Evolutionary conservation across 2,329 filamentous ascomycete species (phyloP), one percentile per base, ranked within the genome.

Genomic region (Alternaria gansuensis): DNA sequence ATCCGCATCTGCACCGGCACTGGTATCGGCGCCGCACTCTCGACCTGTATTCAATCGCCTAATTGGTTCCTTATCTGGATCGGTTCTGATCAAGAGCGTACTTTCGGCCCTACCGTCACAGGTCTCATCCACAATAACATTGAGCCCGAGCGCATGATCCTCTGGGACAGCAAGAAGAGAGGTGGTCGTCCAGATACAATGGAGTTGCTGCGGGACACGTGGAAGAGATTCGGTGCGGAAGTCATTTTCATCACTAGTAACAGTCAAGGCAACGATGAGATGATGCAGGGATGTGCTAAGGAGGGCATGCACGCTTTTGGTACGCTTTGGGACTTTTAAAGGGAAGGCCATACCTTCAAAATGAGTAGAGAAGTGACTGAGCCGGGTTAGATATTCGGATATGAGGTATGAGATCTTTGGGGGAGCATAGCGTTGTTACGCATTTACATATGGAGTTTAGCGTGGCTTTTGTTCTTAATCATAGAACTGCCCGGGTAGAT

Each of bases 51-150:
- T 31, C 74, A 76, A 49, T 68, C 62, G 13, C 70, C 70, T 8
- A 65, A 76, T 57, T 76, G 74, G 74, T 76, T 76, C 49, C 61
- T 76, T 13, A 76, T 76, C 49, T 76, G 74, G 74, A 76, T 76
- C 36, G 74, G 74, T 11, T 75, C 73, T 4, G 72, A 76, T 43
- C 74, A 76, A 54, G 74, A 76, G 41, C 62, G 65, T 39, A 76
- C 74, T 0, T 76, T 76, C 29, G 74, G 74, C 8, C 74, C 74
- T 3, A 76, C 72, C 4, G 71, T 76, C 17, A 63, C 71, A 2
- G 67, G 69, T 10, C 63, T 76, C 14, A 75, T 76, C 36, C 65
- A 66, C 46, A 69, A 72, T 44, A 56, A 75, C 53, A 76, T 76
- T 17, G 70, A 73, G 50, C 74, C 74, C 5, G 74, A 75, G 59